A percentile compares a stretch with the other conserved stretches of the same genome.
phyloP scores from a whole-genome alignment of 495 filamentous ascomycete genomes.

The Jackrogersella multiformis region DNA sequence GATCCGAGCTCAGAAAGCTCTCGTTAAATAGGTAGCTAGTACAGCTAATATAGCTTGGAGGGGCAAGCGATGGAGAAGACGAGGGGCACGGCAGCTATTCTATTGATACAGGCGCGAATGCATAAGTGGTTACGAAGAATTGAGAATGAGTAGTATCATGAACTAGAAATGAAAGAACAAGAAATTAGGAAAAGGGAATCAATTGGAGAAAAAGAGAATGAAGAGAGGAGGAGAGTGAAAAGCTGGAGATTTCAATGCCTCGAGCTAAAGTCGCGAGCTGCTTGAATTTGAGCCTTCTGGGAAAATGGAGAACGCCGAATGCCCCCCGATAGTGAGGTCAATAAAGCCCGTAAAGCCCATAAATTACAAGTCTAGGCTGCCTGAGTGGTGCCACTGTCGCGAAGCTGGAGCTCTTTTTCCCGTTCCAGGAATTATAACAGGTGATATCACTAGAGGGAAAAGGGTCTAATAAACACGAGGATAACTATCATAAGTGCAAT shows the following conservation, averaged over 20 bases:
- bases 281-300: conserved; percentile 33
- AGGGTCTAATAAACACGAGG: not conserved
- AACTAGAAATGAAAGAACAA: not conserved
- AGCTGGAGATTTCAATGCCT: conserved; percentile 17
- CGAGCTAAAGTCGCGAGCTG: conserved; percentile 17
- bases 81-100: conserved; percentile 13
- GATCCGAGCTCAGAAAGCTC: conserved; percentile 34
- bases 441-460: not conserved
- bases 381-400: conserved; percentile 29
- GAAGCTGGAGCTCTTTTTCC: conserved; percentile 19
- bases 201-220: conserved; percentile 9
- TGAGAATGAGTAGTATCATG: not conserved
- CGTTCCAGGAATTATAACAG: conserved; percentile 23
- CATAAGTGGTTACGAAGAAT: conserved; percentile 1
- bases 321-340: conserved; percentile 20
- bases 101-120: conserved; percentile 11
- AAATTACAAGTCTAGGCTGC: conserved; percentile 20
- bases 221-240: conserved; percentile 27
- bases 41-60: conserved; percentile 15
- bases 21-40: not conserved
- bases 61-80: conserved; percentile 5
- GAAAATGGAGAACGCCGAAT: conserved; percentile 41
- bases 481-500: not conserved
- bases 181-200: conserved; percentile 10
- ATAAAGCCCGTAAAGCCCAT: conserved; percentile 13